Evolutionary conservation across 2,329 filamentous ascomycete species (phyloP).

Genomic region (Trichoderma simmonsii): DNA sequence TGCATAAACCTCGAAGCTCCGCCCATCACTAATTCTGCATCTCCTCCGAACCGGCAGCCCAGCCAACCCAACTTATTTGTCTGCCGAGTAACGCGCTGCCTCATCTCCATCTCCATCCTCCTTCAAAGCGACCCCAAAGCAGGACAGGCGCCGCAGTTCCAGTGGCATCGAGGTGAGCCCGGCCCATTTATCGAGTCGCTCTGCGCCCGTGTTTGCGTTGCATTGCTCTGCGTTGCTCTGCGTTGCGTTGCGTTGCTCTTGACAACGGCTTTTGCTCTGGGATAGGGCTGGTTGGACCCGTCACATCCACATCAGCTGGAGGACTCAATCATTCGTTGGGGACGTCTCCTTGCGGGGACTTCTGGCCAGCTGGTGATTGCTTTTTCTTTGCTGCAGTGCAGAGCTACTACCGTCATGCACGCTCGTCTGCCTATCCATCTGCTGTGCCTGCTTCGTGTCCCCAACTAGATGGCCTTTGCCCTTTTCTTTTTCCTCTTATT

Average conservation of each 20-base stretch:
- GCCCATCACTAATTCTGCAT: conserved; percentile 13
- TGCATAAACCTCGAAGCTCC: conserved; percentile 14
- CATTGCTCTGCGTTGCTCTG: conserved; percentile 12
- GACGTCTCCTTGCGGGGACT: conserved; percentile 7
- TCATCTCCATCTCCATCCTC: not conserved
- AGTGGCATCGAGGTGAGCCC: conserved; percentile 32
- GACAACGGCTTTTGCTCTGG: conserved; percentile 25
- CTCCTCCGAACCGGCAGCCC: conserved; percentile 9
- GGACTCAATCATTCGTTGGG: conserved; percentile 8
- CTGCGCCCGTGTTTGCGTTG: conserved; percentile 28
- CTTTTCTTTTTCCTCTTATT: not conserved
- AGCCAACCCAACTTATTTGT: not conserved
- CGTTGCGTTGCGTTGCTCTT: conserved; percentile 25
- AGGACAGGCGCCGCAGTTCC: conserved; percentile 2
- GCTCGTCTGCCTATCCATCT: conserved; percentile 1
- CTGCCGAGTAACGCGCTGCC: not conserved
- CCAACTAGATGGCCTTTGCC: conserved; percentile 5
- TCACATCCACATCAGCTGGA: conserved; percentile 11
- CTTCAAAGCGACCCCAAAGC: not conserved
- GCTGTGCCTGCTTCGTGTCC: conserved; percentile 6
- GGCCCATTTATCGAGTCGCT: conserved; percentile 33
- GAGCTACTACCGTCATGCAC: not conserved
- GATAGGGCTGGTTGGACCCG: conserved; percentile 12
- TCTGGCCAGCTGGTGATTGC: not conserved
- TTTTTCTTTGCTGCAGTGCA: not conserved